Evolutionary conservation across 2,329 filamentous ascomycete genomes (phyloP), one percentile per base, ranked within the genome.

Genomic region (Ophiocordyceps camponoti-rufipedis): DNA sequence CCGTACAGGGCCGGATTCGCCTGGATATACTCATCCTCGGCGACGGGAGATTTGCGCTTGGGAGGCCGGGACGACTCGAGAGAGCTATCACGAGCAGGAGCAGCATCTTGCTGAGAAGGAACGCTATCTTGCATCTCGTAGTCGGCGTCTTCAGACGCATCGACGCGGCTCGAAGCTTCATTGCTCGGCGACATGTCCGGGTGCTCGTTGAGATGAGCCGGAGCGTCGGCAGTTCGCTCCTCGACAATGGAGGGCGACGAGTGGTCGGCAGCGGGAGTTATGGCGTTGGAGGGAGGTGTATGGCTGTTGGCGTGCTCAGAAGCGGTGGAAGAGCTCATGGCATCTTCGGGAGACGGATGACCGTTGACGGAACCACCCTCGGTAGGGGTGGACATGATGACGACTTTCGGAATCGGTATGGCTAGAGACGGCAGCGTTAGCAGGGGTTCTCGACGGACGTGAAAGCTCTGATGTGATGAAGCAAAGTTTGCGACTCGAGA

Each of bases 1-100:
- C 91, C 91, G 67, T 96, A 98, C 9, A 98, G 71, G 64, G 94
- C 87, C 41, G 91, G 91, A 56, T 98, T 94, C 57, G 85, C 83
- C 55, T 81, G 75, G 55, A 96, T 94, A 58, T 80, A 88, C 42
- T 87, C 80, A 48, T 91, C 82, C 54, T 91, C 84, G 44, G 81
- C 78, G 35, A 75, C 59, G 58, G 71, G 61, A 52, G 71, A 63
- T 65, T 85, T 82, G 64, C 87, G 82, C 70, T 94, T 94, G 49
- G 71, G 64, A 44, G 73, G 74, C 57, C 78, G 73, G 50, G 72
- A 73, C 41, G 81, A 84, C 55, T 80, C 80, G 55, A 78, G 74
- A 42, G 86, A 91, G 57, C 76, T 77, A 52, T 80, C 84, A 55
- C 72, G 68, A 52, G 72, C 72, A 49, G 72, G 70, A 44, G 66